Evolutionary conservation across 306 rosid species (phyloP), one percentile per base, ranked within the genome.

Genomic region (Inga leiocalycina): DNA sequence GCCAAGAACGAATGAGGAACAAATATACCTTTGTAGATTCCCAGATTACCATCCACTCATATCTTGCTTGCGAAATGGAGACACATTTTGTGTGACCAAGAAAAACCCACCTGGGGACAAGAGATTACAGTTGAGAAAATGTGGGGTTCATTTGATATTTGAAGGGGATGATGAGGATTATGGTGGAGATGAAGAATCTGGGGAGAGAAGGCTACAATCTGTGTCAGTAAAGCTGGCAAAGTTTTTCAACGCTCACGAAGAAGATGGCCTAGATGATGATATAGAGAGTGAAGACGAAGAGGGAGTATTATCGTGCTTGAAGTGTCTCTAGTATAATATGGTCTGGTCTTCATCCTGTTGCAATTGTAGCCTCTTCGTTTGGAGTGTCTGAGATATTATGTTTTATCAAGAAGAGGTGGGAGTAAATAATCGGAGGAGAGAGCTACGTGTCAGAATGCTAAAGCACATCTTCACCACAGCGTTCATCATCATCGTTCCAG

Each of bases 111-210:
- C 94, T 11, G 8, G 4, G 30, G 86, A 80, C 82, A 2, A 74
- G 41, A 85, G 94, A 8, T 74, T 93, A 66, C 88, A 89, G 84
- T 79, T 93, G 84, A 87, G 79, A 79, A 66, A 81, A 49, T 68
- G 85, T 75, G 97, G 93, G 62, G 20, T 86, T 70, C 81, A 86
- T 81, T 78, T 87, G 49, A 74, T 84, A 16, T 84, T 78, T 80
- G 96, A 93, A 85, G 94, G 88, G 65, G 94, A 89, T 44, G 94
- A 89, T 39, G 64, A 57, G 78, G 93, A 90, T 52, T 91, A 91
- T 75, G 92, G 81, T 16, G 96, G 91, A 84, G 84, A 79, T 0
- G 93, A 89, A 87, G 85, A 88, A 56, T 81, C 76, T 8, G 35
- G 82, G 62, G 83, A 74, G 6, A 17, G 81, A 51, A 82, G 77